Conservation (phyloP, 2,329 filamentous ascomycete species). For the Sporothrix sp. region DNA sequence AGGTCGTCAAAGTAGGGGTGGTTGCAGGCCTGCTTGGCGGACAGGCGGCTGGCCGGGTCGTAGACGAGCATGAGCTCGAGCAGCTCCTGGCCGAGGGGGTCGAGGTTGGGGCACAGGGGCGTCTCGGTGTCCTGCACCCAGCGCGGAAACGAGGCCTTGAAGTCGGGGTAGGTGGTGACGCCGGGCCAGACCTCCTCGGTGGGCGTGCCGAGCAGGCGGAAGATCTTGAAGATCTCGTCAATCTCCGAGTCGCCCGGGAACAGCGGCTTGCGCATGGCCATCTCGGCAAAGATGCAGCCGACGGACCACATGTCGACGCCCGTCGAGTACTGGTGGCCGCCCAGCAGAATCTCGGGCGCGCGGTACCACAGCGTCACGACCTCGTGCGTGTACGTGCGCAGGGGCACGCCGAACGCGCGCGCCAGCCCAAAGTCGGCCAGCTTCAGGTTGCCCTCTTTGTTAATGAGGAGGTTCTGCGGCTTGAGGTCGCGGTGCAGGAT, state of each 20-base stretch:
- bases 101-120: conserved; percentile 58
- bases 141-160: conserved; percentile 80
- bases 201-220: conserved; percentile 72
- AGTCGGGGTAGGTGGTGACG: conserved; percentile 81
- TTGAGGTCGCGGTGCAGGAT: conserved; percentile 78
- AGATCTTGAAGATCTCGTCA: conserved; percentile 92
- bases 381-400: conserved; percentile 85
- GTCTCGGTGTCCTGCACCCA: conserved; percentile 61
- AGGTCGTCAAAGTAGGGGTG: conserved; percentile 64
- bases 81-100: conserved; percentile 59
- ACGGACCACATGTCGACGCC: conserved; percentile 91
- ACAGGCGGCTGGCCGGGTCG: conserved; percentile 74
- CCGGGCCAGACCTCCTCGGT: conserved; percentile 73
- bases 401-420: conserved; percentile 78
- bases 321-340: conserved; percentile 83
- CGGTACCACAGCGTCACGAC: conserved; percentile 88
- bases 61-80: conserved; percentile 63
- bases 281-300: conserved; percentile 84
- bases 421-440: conserved; percentile 78
- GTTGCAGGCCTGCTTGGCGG: conserved; percentile 74
- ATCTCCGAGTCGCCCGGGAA: conserved; percentile 88
- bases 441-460: conserved; percentile 79
- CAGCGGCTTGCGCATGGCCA: conserved; percentile 81
- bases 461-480: conserved; percentile 76
- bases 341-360: conserved; percentile 74